Base-by-base conservation (phyloP, 139 green algal species). In the Tetratostichococcus sp. region DNA sequence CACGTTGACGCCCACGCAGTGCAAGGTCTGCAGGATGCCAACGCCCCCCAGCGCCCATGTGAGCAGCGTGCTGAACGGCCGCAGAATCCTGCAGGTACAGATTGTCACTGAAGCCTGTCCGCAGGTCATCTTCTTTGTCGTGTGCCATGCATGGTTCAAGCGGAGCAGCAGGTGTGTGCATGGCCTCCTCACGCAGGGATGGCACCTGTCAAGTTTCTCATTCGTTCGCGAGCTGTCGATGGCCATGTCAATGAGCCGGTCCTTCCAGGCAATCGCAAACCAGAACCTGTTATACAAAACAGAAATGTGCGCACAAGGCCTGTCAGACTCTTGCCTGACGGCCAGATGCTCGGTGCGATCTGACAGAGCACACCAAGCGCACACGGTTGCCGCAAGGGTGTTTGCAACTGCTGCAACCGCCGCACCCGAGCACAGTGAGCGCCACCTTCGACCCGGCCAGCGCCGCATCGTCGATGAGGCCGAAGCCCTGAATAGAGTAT, bases 211-310 rank as follows among this genome's bases (percentile, higher is more conserved):
- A 3, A 71, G 25, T 42, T 59, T 65, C 74, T 73, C 43, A 14
- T 2, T 6, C 4, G 31, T 68, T 0, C 43, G 33, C 28, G 68
- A 25, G 17, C 72, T 35, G 5, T 34, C 23, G 2, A 43, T 69
- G 33, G 79, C 32, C 8, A 79, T 4, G 17, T 62, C n/a, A 4
- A 83, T 31, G 11, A 83, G 26, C 1, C 39, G 35, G 2, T 83
- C 69, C 69, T 83, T 83, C 73, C 75, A 83, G 25, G 59, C 62
- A 4, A 83, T 19, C 16, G 75, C 42, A 26, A 77, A 79, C 73
- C 78, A 83, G 16, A 74, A 35, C 71, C 77, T 81, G 71, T 17
- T 8, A 62, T 2, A 8, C 2, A 2, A 8, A 62, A n/a, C 17
- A 50, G 8, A 14, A 14, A 22, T 8, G 39, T 14, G 39, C n/a